phyloP scores from a whole-genome alignment of 768 basidiomycete genomes.

The Xerocomellus intermedius region DNA sequence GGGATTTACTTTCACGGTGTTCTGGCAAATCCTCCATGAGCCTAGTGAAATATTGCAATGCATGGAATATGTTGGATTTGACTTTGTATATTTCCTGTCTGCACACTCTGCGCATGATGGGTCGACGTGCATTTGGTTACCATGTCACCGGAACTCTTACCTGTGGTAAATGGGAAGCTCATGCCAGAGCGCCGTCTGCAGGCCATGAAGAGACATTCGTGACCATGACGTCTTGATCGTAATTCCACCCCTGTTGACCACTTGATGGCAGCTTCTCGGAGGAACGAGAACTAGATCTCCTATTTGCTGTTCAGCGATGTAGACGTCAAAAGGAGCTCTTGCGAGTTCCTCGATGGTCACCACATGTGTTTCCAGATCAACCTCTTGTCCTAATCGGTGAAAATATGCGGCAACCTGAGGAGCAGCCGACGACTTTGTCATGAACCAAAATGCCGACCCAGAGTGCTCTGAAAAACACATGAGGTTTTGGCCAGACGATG shows the following conservation, averaged over 20 bases:
- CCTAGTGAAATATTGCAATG: constrained; percentile 40
- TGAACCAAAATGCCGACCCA: constrained; percentile 84
- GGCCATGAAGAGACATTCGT: constrained; percentile 68
- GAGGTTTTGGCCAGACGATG: constrained; percentile 80
- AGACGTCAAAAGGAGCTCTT: constrained; percentile 65
- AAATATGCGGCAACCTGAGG: constrained; percentile 59
- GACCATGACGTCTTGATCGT: constrained; percentile 88
- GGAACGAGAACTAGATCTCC: constrained; percentile 84
- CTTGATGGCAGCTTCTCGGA: constrained; percentile 79
- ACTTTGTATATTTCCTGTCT: constrained; percentile 75
- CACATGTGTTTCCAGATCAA: constrained; percentile 74
- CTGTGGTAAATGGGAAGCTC: constrained; percentile 81
- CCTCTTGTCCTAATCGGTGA: constrained; percentile 36
- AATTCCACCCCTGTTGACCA: constrained; percentile 76
- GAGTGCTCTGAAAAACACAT: constrained; percentile 78
- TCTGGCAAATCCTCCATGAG: constrained; percentile 9
- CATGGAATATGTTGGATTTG: constrained; percentile 61
- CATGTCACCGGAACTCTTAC: constrained; percentile 36
- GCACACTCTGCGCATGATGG: constrained; percentile 56
- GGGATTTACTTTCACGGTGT: background rate
- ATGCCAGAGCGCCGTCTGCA: constrained; percentile 59
- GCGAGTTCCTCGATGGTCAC: constrained; percentile 62
- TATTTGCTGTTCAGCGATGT: constrained; percentile 66
- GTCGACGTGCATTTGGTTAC: background rate
- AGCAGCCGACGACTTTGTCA: constrained; percentile 65